Evolutionary conservation across 2,329 filamentous ascomycete species (phyloP).

Genomic region (Paecilomyces sp.): DNA sequence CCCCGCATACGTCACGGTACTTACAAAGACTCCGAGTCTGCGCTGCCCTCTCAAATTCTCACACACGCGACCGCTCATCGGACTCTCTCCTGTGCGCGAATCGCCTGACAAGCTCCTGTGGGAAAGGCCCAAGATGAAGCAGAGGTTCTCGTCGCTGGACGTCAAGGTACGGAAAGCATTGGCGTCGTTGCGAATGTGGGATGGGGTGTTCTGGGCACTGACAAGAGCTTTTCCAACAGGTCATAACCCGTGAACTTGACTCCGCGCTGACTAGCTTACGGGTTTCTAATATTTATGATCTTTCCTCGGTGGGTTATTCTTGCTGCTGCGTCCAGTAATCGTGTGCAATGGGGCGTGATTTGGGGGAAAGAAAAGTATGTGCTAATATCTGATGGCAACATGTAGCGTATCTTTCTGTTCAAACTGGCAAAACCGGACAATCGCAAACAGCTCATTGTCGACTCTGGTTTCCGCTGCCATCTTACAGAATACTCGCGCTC

Average conservation of each 20-base stretch:
- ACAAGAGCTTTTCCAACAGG: conserved; percentile 44
- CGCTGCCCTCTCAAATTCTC: neutral
- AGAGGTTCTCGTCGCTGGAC: conserved; percentile 52
- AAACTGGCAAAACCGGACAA: conserved; percentile 88
- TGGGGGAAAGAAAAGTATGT: too few relatives aligned
- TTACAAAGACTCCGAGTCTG: neutral
- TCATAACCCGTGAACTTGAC: conserved; percentile 90
- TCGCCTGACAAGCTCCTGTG: neutral
- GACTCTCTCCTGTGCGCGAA: neutral
- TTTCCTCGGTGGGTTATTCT: conserved; percentile 58
- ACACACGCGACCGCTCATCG: neutral
- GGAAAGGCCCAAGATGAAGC: conserved; percentile 42
- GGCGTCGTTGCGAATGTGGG: neutral
- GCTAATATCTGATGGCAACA: neutral
- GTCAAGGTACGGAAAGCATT: conserved; percentile 40
- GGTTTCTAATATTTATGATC: conserved; percentile 89
- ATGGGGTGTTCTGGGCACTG: neutral
- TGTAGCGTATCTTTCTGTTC: conserved; percentile 77
- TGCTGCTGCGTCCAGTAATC: neutral
- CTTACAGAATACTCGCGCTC: conserved; percentile 84
- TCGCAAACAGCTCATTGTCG: conserved; percentile 84
- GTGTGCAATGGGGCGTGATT: neutral
- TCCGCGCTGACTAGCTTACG: conserved; percentile 68
- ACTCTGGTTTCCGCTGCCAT: conserved; percentile 93
- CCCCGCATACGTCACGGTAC: conserved; percentile 17